These are phyloP conservation scores for Quercus suber DNA, from an alignment of 306 rosid species.

Conservation along the genomic window DNA sequence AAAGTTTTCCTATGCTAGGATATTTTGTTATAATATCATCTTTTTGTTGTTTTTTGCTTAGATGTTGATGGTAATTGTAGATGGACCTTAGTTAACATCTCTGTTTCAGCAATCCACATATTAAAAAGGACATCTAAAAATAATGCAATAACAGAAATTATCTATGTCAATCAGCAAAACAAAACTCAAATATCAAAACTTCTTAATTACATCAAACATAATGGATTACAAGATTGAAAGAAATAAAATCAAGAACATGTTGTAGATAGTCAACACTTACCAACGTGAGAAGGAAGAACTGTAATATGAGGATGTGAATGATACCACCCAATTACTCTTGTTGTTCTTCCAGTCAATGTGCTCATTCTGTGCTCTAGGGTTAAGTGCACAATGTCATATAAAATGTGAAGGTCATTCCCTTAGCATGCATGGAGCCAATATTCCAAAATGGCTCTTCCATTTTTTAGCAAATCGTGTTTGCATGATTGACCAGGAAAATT, in stretches of 20 bases:
- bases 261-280: slow-evolving; percentile 37
- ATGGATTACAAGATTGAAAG: background rate
- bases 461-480: background rate
- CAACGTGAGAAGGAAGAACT: slow-evolving; percentile 98
- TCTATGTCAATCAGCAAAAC: background rate
- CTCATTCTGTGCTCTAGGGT: slow-evolving; percentile 75
- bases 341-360: slow-evolving; percentile 59
- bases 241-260: slow-evolving; percentile 1
- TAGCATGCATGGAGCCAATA: background rate
- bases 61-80: no score
- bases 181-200: background rate
- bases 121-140: background rate
- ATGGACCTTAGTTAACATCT: no score
- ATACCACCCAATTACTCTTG: slow-evolving; percentile 99
- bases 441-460: background rate
- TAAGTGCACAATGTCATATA: slow-evolving; percentile 37
- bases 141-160: background rate
- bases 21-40: no score
- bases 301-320: slow-evolving; percentile 99
- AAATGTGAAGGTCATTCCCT: background rate
- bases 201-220: background rate
- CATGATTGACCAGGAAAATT: background rate
- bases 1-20: no score
- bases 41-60: no score
- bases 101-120: background rate